Evolutionary conservation across 192 early-diverging fungal genomes (phyloP).

Genomic region (Chytriomyces sp.): DNA sequence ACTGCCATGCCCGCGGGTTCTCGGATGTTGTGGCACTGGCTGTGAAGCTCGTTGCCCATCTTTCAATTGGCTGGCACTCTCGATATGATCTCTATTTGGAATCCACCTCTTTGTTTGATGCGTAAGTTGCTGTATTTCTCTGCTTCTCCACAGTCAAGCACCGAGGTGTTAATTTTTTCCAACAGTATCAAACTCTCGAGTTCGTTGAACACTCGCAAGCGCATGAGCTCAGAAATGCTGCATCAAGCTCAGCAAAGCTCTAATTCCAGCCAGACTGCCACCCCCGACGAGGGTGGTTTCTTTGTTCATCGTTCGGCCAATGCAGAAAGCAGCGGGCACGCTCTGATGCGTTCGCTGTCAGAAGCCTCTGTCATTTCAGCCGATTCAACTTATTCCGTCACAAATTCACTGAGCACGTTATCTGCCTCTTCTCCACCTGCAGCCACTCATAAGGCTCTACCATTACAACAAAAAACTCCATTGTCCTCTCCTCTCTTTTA

Average conservation of each 20-base stretch:
- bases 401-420: not conserved
- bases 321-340: not conserved
- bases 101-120: not conserved
- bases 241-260: not conserved
- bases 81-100: not conserved
- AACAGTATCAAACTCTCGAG: not conserved
- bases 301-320: not conserved
- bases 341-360: constrained; percentile 12
- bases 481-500: constrained; percentile 9
- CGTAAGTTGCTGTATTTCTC: not conserved
- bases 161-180: not conserved
- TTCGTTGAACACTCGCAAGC: not conserved
- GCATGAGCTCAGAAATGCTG: not conserved
- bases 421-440: not conserved
- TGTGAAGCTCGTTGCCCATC: not conserved
- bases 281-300: not conserved
- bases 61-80: not conserved
- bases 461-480: constrained; percentile 1
- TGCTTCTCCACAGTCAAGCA: not conserved
- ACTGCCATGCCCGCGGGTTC: not conserved
- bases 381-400: not conserved
- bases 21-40: not conserved
- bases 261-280: not conserved
- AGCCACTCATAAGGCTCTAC: not conserved
- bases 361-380: constrained; percentile 15